phyloP scores from a whole-genome alignment of 2,329 filamentous ascomycete species.

The Paecilomyces fulvus region DNA sequence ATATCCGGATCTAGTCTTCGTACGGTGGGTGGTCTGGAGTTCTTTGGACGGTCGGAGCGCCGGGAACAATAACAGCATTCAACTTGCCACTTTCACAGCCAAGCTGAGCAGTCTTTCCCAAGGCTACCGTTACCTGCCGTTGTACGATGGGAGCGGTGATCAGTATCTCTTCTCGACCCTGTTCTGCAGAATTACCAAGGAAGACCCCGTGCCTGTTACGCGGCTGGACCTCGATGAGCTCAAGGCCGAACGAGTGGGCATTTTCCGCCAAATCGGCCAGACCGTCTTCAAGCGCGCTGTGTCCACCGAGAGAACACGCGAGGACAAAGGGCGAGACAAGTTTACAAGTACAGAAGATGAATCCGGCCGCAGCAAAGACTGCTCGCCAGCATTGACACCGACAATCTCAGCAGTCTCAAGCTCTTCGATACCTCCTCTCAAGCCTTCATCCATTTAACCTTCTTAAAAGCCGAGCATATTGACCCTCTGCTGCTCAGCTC shows the following conservation, averaged over 20 bases:
- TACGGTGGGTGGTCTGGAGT: constrained; percentile 86
- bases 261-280: constrained; percentile 35
- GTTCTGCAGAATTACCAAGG: constrained; percentile 76
- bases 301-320: constrained; percentile 30
- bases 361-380: constrained; percentile 16
- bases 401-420: constrained; percentile 28
- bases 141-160: constrained; percentile 81
- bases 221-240: constrained; percentile 30
- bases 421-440: constrained; percentile 20
- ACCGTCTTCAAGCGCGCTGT: constrained; percentile 36
- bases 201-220: constrained; percentile 40
- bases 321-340: constrained; percentile 21
- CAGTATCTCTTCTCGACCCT: constrained; percentile 91
- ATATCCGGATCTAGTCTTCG: constrained; percentile 85
- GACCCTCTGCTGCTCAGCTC: too few species aligned
- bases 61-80: constrained; percentile 52
- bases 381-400: constrained; percentile 26
- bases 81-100: constrained; percentile 82
- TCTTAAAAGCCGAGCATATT: too few species aligned
- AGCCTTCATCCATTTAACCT: background rate
- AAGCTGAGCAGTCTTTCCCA: constrained; percentile 84
- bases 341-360: constrained; percentile 20
- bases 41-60: constrained; percentile 66
- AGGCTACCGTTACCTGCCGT: constrained; percentile 84
- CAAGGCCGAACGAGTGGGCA: constrained; percentile 32